Evolutionary conservation across 2,329 filamentous ascomycete genomes (phyloP).

Genomic region (Aspergillus transmontanensis): DNA sequence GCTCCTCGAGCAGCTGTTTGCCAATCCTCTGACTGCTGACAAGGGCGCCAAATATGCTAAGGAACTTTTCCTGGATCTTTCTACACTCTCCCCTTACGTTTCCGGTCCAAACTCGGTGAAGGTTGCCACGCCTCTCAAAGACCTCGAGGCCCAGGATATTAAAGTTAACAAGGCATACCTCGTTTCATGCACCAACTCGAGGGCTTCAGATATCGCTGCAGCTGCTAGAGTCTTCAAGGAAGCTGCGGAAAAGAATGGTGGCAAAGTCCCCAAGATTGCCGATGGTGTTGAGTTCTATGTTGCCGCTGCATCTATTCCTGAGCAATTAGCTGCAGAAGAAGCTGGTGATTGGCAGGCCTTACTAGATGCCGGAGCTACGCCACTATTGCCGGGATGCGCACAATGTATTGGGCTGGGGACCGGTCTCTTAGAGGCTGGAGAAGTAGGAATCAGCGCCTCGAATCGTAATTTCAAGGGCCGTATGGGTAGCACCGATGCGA

Average conservation of each 20-base stretch:
- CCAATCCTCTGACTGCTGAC: slow-evolving; percentile 70
- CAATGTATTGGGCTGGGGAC: slow-evolving; percentile 84
- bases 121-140: slow-evolving; percentile 73
- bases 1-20: slow-evolving; percentile 70
- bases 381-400: slow-evolving; percentile 73
- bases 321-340: slow-evolving; percentile 77
- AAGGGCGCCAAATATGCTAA: slow-evolving; percentile 81
- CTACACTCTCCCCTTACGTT: slow-evolving; percentile 80
- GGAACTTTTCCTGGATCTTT: slow-evolving; percentile 76
- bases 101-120: slow-evolving; percentile 92
- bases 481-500: slow-evolving; percentile 78
- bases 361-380: slow-evolving; percentile 74
- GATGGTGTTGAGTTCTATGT: slow-evolving; percentile 83
- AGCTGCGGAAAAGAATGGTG: slow-evolving; percentile 63
- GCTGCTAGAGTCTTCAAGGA: slow-evolving; percentile 85
- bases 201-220: slow-evolving; percentile 76
- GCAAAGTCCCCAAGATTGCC: slow-evolving; percentile 69
- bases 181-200: slow-evolving; percentile 85
- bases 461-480: slow-evolving; percentile 93
- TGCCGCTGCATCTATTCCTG: slow-evolving; percentile 76
- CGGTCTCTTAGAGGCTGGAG: slow-evolving; percentile 79
- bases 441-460: slow-evolving; percentile 79
- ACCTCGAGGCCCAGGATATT: slow-evolving; percentile 75
- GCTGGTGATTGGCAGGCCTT: slow-evolving; percentile 83
- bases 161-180: slow-evolving; percentile 82